Evolutionary conservation across 169 alveolate genomes (phyloP), one percentile per base, ranked within the genome.

Genomic region (Plasmodium vivax): DNA sequence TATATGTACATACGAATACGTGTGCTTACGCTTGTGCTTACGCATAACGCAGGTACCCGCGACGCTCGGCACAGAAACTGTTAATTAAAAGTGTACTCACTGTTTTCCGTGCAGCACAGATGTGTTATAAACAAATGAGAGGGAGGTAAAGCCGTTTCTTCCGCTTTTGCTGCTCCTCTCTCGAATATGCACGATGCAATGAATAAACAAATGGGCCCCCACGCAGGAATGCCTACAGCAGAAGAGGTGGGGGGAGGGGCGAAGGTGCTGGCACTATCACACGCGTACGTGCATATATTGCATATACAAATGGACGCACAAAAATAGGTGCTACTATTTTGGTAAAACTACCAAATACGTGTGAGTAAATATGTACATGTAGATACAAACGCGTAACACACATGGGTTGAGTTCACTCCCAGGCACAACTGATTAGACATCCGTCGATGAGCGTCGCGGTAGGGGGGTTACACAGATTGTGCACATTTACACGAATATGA

Each of bases 41-140:
- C 4, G 27, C 62, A 51, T 51, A 51, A 68, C 77, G n/a, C 77
- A n/a, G 2, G 38, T 30, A 68, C 38, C 32, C 16, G 43, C 14
- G 27, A 8, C 77, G 8, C 38, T 10, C 9, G 38, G 38, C 77
- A 68, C 10, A 80, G 41, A 80, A 80, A 80, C 30, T 23, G 27
- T 45, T 80, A 80, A 80, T 41, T 80, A 80, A 80, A 80, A 45
- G 56, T 80, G 56, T 27, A n/a, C 43, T 36, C 62, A 80, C 62
- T 19, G 9, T 80, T 51, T 16, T n/a, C 23, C 71, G 71, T 45
- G 85, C 45, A 80, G 58, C 77, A 68, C 38, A 68, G 32, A 68
- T 30, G 38, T 68, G 14, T 43, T 45, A 80, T 45, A 80, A 43
- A 80, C 74, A 80, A 80, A 80, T 80, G 32, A 9, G 5, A 7